These are phyloP conservation scores for Mitragyna speciosa DNA, from an alignment of 257 asterid genomes.

Conservation along the genomic window DNA sequence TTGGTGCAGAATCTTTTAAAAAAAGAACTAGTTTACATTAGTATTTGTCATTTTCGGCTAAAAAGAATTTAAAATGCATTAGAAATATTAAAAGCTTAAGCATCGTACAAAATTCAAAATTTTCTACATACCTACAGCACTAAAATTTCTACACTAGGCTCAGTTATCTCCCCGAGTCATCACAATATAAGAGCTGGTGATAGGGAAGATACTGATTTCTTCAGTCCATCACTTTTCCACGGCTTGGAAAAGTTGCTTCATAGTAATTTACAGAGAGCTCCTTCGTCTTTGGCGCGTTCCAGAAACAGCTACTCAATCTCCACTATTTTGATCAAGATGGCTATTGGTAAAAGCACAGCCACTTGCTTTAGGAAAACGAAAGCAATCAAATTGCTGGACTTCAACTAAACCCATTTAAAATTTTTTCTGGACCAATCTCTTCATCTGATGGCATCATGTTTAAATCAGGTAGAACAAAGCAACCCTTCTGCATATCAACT, in stretches of 20 bases:
- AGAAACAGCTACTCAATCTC: not conserved
- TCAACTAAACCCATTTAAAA: constrained; percentile 15
- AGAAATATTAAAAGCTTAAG: no score
- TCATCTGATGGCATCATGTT: constrained; percentile 38
- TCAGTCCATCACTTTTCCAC: not conserved
- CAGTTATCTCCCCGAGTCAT: not conserved
- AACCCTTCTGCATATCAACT: constrained; percentile 5
- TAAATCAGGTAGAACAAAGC: constrained; percentile 40
- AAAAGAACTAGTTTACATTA: not conserved
- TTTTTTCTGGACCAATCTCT: constrained; percentile 17
- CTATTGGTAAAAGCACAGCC: not conserved
- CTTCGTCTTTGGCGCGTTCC: not conserved
- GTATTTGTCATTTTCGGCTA: not conserved
- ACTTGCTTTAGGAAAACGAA: constrained; percentile 1
- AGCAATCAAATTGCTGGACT: not conserved
- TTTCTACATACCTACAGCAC: constrained; percentile 9
- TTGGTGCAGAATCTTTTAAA: no score
- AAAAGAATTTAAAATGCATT: constrained; percentile 5
- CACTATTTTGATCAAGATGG: not conserved
- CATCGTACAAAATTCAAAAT: not conserved
- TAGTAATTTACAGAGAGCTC: constrained; percentile 23
- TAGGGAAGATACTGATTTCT: not conserved
- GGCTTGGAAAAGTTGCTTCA: constrained; percentile 1
- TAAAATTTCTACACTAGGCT: constrained; percentile 23
- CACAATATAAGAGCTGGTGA: not conserved